Percentiles rank a stretch among this genome's conserved stretches.
Conservation (phyloP, 371 early-diverging fungal genomes). For the Mortierella sp. region DNA sequence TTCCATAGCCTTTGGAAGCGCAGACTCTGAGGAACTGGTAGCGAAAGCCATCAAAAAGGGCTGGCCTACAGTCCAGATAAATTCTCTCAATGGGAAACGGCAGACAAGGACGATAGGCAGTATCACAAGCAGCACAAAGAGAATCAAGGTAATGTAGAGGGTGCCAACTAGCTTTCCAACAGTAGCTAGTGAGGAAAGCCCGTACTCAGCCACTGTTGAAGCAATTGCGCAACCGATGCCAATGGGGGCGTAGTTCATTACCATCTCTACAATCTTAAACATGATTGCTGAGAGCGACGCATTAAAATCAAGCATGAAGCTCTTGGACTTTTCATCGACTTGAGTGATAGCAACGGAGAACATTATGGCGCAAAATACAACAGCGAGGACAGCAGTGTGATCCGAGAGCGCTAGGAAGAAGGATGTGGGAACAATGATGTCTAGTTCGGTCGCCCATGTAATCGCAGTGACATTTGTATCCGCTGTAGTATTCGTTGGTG, state of each 20-base stretch:
- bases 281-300: constrained; percentile 70
- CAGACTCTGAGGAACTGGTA: constrained; percentile 86
- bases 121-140: constrained; percentile 67
- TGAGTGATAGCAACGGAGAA: constrained; percentile 74
- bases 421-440: constrained; percentile 69
- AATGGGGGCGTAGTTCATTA: constrained; percentile 82
- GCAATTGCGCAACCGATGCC: constrained; percentile 77
- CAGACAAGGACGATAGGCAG: constrained; percentile 70
- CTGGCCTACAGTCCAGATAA: constrained; percentile 65
- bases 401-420: constrained; percentile 68
- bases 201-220: constrained; percentile 72
- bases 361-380: constrained; percentile 76
- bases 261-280: constrained; percentile 73
- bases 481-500: constrained; percentile 50
- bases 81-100: constrained; percentile 67
- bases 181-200: constrained; percentile 67
- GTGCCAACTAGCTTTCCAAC: constrained; percentile 78
- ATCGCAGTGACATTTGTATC: constrained; percentile 57
- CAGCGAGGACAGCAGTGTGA: constrained; percentile 68
- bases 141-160: constrained; percentile 68
- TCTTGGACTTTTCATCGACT: constrained; percentile 62
- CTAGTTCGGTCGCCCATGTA: constrained; percentile 63
- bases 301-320: constrained; percentile 68
- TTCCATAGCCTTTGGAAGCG: constrained; percentile 79
- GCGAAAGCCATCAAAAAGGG: constrained; percentile 83